phyloP scores from a whole-genome alignment of 305 asterid genomes.

The Fraxinus ornus region DNA sequence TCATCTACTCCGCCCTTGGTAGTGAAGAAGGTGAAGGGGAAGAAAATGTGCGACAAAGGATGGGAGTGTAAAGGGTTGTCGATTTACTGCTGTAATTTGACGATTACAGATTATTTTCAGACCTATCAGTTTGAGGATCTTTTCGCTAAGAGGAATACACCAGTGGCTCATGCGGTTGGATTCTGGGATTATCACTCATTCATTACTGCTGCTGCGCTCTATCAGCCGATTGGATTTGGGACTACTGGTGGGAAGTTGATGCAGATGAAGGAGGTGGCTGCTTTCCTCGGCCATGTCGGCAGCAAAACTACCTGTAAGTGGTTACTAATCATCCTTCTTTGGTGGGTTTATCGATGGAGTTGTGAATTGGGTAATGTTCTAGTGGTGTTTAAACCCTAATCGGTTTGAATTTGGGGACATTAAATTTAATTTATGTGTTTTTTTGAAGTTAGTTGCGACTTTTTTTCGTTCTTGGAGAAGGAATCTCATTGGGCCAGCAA shows the following conservation, averaged over 20 bases:
- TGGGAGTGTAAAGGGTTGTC: slow-evolving; percentile 74
- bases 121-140: slow-evolving; percentile 70
- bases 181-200: slow-evolving; percentile 82
- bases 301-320: slow-evolving; percentile 74
- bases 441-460: neutral
- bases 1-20: slow-evolving; percentile 27
- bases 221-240: slow-evolving; percentile 79
- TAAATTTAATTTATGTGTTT: neutral
- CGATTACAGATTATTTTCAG: slow-evolving; percentile 69
- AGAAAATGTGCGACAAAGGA: slow-evolving; percentile 61
- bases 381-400: neutral
- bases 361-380: neutral
- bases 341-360: neutral
- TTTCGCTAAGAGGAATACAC: slow-evolving; percentile 70
- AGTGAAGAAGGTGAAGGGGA: slow-evolving; percentile 55
- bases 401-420: neutral
- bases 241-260: slow-evolving; percentile 66
- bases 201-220: slow-evolving; percentile 62
- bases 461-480: neutral
- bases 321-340: neutral
- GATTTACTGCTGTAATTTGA: slow-evolving; percentile 65
- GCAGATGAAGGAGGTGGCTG: slow-evolving; percentile 77
- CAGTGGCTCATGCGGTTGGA: slow-evolving; percentile 71
- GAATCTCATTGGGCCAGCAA: neutral
- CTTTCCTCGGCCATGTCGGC: slow-evolving; percentile 86